Evolutionary conservation across 2,329 filamentous ascomycete genomes (phyloP).

Genomic region (Massarina eburnea): DNA sequence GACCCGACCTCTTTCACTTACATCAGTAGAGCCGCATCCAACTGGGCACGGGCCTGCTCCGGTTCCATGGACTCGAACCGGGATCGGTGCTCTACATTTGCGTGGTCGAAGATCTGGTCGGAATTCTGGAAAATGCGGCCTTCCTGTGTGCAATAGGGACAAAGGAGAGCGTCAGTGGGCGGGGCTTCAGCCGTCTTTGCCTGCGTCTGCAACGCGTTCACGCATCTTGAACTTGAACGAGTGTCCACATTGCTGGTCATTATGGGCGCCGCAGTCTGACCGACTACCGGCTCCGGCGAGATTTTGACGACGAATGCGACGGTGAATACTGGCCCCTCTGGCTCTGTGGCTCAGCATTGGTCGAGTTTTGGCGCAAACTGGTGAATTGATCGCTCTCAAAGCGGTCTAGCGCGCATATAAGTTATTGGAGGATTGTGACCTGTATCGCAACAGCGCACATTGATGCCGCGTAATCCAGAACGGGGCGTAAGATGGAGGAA

Average conservation of each 20-base stretch:
- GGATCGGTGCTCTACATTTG: constrained; percentile 26
- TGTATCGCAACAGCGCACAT: too few relatives aligned
- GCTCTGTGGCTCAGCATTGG: constrained; percentile 3
- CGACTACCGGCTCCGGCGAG: constrained; percentile 4
- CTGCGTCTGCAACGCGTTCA: constrained; percentile 30
- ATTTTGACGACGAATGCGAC: constrained; percentile 6
- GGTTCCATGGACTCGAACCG: constrained; percentile 21
- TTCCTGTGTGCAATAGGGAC: constrained; percentile 31
- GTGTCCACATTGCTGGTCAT: constrained; percentile 27
- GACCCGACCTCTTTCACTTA: constrained; percentile 17
- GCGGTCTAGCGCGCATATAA: constrained; percentile 8
- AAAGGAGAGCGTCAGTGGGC: constrained; percentile 21
- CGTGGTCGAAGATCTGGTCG: constrained; percentile 30
- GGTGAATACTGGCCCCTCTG: constrained; percentile 7
- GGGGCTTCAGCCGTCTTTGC: constrained; percentile 24
- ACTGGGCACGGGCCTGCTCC: constrained; percentile 20
- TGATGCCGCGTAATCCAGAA: too few relatives aligned
- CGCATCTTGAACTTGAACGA: constrained; percentile 27
- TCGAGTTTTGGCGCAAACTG: constrained; percentile 1
- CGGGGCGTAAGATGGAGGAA: too few relatives aligned
- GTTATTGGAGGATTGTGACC: too few relatives aligned
- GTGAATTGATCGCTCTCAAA: constrained; percentile 2
- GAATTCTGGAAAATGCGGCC: constrained; percentile 31
- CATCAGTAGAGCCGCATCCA: constrained; percentile 26
- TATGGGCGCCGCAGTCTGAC: constrained; percentile 4